A percentile compares a stretch with the other conserved stretches of the same genome.
Evolutionary conservation across 1,139 yeast genomes (phyloP).

Genomic region (Suhomyces terraborum): DNA sequence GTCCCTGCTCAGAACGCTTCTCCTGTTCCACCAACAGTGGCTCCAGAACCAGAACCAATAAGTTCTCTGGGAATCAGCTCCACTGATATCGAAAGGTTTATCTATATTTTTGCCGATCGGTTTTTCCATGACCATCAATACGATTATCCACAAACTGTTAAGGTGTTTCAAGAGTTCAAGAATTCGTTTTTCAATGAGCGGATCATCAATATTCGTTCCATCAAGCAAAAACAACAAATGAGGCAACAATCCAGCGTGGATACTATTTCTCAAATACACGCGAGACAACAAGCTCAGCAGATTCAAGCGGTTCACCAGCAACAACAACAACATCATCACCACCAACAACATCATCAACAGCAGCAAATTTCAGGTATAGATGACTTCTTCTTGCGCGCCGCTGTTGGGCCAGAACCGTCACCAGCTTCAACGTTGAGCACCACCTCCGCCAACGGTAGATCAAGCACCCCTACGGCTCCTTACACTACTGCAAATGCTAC

Average conservation of each 20-base stretch:
- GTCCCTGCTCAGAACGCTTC: slow-evolving; percentile 2
- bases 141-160: slow-evolving; percentile 52
- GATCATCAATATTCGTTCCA: slow-evolving; percentile 36
- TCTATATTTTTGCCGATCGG: slow-evolving; percentile 50
- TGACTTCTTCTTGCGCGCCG: slow-evolving; percentile 34
- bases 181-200: slow-evolving; percentile 53
- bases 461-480: neutral
- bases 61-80: slow-evolving; percentile 31
- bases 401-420: slow-evolving; percentile 14
- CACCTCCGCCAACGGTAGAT: neutral
- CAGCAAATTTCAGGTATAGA: slow-evolving; percentile 32
- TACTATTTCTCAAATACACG: slow-evolving; percentile 10
- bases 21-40: slow-evolving; percentile 4
- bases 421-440: neutral
- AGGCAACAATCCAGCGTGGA: slow-evolving; percentile 9
- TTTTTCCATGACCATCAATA: slow-evolving; percentile 48
- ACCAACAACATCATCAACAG: slow-evolving; percentile 13
- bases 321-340: slow-evolving; percentile 13
- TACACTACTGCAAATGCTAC: neutral
- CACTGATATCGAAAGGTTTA: slow-evolving; percentile 49
- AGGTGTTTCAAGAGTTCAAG: slow-evolving; percentile 53
- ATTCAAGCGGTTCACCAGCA: slow-evolving; percentile 17
- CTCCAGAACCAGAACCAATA: slow-evolving; percentile 13
- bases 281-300: slow-evolving; percentile 14
- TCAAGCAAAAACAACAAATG: slow-evolving; percentile 25